Percentiles rank a stretch among this genome's conserved stretches.
Evolutionary conservation across 2,329 filamentous ascomycete genomes (phyloP).

Genomic region (Chrysoporthe austroafricana): DNA sequence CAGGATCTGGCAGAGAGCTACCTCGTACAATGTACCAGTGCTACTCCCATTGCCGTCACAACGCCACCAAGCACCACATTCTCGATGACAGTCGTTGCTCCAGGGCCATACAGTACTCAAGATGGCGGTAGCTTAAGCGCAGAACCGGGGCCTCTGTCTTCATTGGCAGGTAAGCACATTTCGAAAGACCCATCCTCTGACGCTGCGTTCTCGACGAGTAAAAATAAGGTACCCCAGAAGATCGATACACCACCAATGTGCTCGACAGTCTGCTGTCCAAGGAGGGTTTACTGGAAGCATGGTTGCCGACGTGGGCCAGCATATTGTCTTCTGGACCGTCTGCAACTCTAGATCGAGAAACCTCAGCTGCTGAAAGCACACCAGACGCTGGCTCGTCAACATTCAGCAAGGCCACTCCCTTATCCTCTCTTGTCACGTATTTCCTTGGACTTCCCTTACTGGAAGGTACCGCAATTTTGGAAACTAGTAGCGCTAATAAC

Average conservation of each 20-base stretch:
- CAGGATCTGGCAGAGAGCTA: neutral
- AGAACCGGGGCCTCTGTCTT: neutral
- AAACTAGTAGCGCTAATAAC: neutral
- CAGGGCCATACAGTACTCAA: neutral
- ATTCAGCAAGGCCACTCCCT: neutral
- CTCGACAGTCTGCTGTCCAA: neutral
- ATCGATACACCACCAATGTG: neutral
- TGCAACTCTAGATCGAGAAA: neutral
- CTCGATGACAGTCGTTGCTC: neutral
- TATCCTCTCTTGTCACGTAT: neutral
- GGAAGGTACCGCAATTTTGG: neutral
- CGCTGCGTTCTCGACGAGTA: neutral
- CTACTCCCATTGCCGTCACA: neutral
- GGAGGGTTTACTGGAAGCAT: neutral
- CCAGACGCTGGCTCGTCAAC: neutral
- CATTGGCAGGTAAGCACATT: neutral
- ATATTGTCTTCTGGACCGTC: neutral
- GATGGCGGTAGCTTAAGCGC: neutral
- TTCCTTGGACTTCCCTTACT: neutral
- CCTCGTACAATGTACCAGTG: neutral
- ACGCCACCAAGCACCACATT: neutral
- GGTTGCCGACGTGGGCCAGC: neutral
- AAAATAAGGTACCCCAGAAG: neutral
- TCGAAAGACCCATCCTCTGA: neutral
- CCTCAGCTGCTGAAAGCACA: neutral